phyloP scores from a whole-genome alignment of 495 filamentous ascomycete species.

The Cryomyces minteri region DNA sequence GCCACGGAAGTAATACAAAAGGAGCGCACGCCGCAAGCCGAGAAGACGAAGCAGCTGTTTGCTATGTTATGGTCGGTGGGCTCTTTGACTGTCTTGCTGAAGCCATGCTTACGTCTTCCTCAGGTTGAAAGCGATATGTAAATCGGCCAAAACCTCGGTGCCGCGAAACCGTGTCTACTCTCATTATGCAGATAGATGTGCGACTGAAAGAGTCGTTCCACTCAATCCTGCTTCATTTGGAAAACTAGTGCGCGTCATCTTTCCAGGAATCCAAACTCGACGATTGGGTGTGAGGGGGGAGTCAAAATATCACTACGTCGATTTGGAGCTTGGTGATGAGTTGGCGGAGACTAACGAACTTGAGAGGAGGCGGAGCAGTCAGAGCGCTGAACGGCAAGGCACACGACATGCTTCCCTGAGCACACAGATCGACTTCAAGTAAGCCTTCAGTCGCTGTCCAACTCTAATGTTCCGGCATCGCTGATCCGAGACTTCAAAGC shows the following conservation, averaged over 20 bases:
- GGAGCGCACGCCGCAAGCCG: constrained; percentile 64
- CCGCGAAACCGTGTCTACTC: constrained; percentile 85
- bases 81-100: constrained; percentile 9
- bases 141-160: constrained; percentile 64
- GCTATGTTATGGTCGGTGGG: constrained; percentile 80
- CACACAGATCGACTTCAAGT: constrained; percentile 25
- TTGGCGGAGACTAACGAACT: neutral
- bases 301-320: constrained; percentile 97
- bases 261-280: constrained; percentile 82
- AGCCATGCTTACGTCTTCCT: neutral
- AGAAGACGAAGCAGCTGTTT: constrained; percentile 91
- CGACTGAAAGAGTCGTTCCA: constrained; percentile 77
- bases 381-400: neutral
- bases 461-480: no score
- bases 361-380: neutral
- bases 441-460: neutral
- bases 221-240: constrained; percentile 95
- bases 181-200: constrained; percentile 78
- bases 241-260: constrained; percentile 89
- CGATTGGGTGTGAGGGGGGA: constrained; percentile 85
- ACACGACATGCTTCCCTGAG: constrained; percentile 5
- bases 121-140: constrained; percentile 74
- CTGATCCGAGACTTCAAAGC: neutral
- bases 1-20: constrained; percentile 60
- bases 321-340: constrained; percentile 44